Evolutionary conservation across 805 yeast genomes (phyloP).

Genomic region (Kuraishia borneana): DNA sequence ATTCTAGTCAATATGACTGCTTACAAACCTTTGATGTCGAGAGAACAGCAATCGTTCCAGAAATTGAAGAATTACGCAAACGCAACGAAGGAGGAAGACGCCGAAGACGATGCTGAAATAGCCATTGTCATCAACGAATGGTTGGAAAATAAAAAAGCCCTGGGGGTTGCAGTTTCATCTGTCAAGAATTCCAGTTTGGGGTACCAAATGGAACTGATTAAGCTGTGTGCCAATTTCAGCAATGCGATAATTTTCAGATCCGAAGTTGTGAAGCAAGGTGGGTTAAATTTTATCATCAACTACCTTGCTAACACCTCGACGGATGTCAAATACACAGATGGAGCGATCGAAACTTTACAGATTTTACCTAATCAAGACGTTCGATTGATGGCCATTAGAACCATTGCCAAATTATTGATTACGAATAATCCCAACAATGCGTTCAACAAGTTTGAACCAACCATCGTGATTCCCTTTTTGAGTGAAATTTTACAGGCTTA

Average conservation of each 20-base stretch:
- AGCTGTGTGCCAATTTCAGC: slow-evolving; percentile 24
- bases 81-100: slow-evolving; percentile 17
- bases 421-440: slow-evolving; percentile 29
- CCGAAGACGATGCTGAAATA: slow-evolving; percentile 17
- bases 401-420: slow-evolving; percentile 33
- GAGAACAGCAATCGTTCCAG: slow-evolving; percentile 22
- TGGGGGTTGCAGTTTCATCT: slow-evolving; percentile 7
- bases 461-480: slow-evolving; percentile 35
- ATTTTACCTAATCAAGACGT: slow-evolving; percentile 10
- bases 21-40: slow-evolving; percentile 13
- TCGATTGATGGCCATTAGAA: slow-evolving; percentile 24
- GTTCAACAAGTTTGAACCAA: slow-evolving; percentile 25
- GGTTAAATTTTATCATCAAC: slow-evolving; percentile 24
- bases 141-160: slow-evolving; percentile 10
- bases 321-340: slow-evolving; percentile 10
- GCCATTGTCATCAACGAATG: slow-evolving; percentile 15
- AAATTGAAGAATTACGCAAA: slow-evolving; percentile 25
- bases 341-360: slow-evolving; percentile 12
- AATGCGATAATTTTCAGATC: slow-evolving; percentile 14
- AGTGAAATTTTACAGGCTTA: slow-evolving; percentile 34
- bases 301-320: slow-evolving; percentile 24
- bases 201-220: slow-evolving; percentile 18
- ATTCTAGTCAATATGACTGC: slow-evolving; percentile 28
- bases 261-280: slow-evolving; percentile 36
- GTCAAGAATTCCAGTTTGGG: slow-evolving; percentile 10